phyloP scores from a whole-genome alignment of 2,329 filamentous ascomycete species.

The Chaetoscypha palmicola region DNA sequence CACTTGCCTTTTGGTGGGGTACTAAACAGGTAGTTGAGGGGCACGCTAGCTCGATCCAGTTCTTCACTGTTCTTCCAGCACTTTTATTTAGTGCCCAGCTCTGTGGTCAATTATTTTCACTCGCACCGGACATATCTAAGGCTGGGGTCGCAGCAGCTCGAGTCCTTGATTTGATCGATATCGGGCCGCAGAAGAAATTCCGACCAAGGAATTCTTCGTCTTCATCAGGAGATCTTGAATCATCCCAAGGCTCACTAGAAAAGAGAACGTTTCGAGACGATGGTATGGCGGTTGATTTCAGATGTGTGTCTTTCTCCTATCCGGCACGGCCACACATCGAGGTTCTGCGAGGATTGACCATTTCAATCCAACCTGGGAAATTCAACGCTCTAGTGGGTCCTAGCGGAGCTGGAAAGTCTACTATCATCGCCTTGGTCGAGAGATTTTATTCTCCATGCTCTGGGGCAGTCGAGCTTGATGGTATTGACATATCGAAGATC shows the following conservation, averaged over 20 bases:
- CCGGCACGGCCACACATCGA: slow-evolving; percentile 52
- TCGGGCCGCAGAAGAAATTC: slow-evolving; percentile 30
- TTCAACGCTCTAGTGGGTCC: slow-evolving; percentile 60
- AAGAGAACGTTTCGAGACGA: slow-evolving; percentile 35
- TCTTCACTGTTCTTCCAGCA: slow-evolving; percentile 65
- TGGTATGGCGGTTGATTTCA: slow-evolving; percentile 31
- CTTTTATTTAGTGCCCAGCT: slow-evolving; percentile 66
- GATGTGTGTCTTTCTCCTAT: slow-evolving; percentile 57
- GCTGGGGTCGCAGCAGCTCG: slow-evolving; percentile 54
- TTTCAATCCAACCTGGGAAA: slow-evolving; percentile 51
- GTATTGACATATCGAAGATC: slow-evolving; percentile 37
- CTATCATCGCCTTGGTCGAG: slow-evolving; percentile 51
- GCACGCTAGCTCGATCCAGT: slow-evolving; percentile 55
- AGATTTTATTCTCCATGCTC: slow-evolving; percentile 40
- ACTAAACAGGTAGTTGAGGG: slow-evolving; percentile 62
- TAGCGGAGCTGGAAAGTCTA: slow-evolving; percentile 61
- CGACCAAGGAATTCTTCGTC: background rate
- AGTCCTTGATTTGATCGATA: slow-evolving; percentile 45
- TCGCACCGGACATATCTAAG: slow-evolving; percentile 64
- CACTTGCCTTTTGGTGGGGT: slow-evolving; percentile 75
- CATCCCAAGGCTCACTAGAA: slow-evolving; percentile 4
- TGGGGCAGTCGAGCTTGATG: slow-evolving; percentile 20
- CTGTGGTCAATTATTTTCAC: slow-evolving; percentile 67
- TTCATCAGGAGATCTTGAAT: slow-evolving; percentile 31
- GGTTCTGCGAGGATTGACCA: slow-evolving; percentile 49